Conservation (phyloP, 345 rosid genomes). For the Cardamine chenopodiifolia region DNA sequence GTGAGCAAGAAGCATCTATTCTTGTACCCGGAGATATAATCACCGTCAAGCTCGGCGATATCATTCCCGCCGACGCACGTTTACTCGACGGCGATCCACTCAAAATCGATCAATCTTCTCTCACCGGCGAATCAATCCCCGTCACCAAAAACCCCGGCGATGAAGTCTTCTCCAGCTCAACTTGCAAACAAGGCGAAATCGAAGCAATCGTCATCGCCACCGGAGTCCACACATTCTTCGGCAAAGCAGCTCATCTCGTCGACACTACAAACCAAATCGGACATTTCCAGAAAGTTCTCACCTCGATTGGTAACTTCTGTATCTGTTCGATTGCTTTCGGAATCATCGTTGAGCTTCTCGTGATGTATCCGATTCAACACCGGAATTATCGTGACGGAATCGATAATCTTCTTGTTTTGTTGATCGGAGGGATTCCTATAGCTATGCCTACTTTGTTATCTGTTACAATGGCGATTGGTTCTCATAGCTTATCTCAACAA, state of each 20-base stretch:
- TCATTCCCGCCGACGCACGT: slow-evolving; percentile 94
- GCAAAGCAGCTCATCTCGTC: slow-evolving; percentile 96
- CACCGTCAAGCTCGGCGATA: slow-evolving; percentile 84
- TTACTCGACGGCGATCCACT: slow-evolving; percentile 93
- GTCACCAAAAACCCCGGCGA: slow-evolving; percentile 76
- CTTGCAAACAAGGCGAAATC: slow-evolving; percentile 89
- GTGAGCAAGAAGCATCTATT: slow-evolving; percentile 85
- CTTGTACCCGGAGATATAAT: slow-evolving; percentile 93
- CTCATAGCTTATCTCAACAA: slow-evolving; percentile 78
- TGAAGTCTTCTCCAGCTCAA: slow-evolving; percentile 89
- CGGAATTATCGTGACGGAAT: slow-evolving; percentile 81
- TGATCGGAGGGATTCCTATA: slow-evolving; percentile 94
- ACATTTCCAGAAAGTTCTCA: slow-evolving; percentile 83
- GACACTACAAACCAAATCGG: slow-evolving; percentile 89
- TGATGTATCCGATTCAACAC: slow-evolving; percentile 81
- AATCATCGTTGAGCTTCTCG: slow-evolving; percentile 59
- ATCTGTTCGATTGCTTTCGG: slow-evolving; percentile 87
- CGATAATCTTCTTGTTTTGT: slow-evolving; percentile 79
- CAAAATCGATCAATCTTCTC: slow-evolving; percentile 91
- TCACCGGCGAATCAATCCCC: slow-evolving; percentile 93
- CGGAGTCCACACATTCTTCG: slow-evolving; percentile 92
- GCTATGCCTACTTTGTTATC: slow-evolving; percentile 95
- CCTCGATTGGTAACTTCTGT: slow-evolving; percentile 92
- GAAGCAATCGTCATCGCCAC: slow-evolving; percentile 93
- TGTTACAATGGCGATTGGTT: slow-evolving; percentile 97